phyloP scores from a whole-genome alignment of 441 rosid species.

The Euphorbia neoarborescens region DNA sequence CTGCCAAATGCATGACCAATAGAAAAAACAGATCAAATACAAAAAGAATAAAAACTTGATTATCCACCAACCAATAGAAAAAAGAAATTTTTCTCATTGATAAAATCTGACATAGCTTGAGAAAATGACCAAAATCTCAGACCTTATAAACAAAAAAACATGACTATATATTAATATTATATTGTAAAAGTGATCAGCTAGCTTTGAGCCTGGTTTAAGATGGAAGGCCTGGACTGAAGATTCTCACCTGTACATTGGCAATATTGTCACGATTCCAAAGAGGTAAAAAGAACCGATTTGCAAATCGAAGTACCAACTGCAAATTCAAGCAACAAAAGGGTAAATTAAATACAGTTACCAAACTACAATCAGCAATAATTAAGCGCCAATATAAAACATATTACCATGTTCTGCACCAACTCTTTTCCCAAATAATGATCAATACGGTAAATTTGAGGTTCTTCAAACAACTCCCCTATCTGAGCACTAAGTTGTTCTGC shows the following conservation, averaged over 20 bases:
- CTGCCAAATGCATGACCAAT: constrained; percentile 29
- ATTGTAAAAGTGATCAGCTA: not conserved
- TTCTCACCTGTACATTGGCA: constrained; percentile 79
- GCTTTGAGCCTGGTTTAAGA: not conserved
- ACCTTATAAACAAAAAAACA: constrained; percentile 6
- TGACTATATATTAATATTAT: not conserved
- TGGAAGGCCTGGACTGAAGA: constrained; percentile 7
- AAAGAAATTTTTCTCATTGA: not conserved
- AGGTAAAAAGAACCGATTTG: constrained; percentile 90
- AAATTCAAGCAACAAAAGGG: constrained; percentile 20
- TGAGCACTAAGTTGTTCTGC: constrained; percentile 76
- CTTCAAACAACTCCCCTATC: constrained; percentile 83
- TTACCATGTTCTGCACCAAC: constrained; percentile 95
- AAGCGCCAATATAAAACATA: constrained; percentile 5
- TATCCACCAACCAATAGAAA: not conserved
- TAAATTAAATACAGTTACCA: constrained; percentile 14
- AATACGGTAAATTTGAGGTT: constrained; percentile 87
- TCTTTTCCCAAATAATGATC: constrained; percentile 97
- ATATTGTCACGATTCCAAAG: constrained; percentile 99
- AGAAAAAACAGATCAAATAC: not conserved
- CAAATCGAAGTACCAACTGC: constrained; percentile 95
- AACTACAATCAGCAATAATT: constrained; percentile 16
- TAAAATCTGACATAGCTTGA: not conserved
- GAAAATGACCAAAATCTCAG: not conserved
- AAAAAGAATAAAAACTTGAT: not conserved